Percentiles rank a stretch among this genome's conserved stretches.
Evolutionary conservation across 805 yeast species (phyloP).

Genomic region (Candida nemodendra): DNA sequence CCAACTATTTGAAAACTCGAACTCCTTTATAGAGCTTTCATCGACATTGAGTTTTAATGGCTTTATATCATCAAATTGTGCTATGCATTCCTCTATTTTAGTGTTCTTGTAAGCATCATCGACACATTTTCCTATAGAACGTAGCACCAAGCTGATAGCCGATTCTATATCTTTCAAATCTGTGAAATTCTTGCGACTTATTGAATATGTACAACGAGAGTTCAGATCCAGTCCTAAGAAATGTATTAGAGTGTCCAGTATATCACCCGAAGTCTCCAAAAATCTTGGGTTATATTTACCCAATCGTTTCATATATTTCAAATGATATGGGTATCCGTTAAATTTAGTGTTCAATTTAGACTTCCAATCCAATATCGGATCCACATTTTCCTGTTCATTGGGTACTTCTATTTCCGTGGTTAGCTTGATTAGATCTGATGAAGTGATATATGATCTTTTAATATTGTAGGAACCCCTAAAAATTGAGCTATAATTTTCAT

Average conservation of each 20-base stretch:
- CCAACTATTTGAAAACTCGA: constrained; percentile 8
- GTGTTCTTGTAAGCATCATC: constrained; percentile 13
- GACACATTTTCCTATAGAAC: constrained; percentile 14
- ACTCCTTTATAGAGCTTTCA: not conserved
- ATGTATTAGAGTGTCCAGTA: constrained; percentile 12
- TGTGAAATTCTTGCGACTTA: constrained; percentile 10
- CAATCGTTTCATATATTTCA: constrained; percentile 1
- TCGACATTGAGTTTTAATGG: constrained; percentile 5
- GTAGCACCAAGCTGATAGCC: constrained; percentile 23
- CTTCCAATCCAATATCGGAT: too few relatives aligned
- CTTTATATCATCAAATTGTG: constrained; percentile 3
- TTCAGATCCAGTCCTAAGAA: not conserved
- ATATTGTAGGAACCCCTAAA: too few relatives aligned
- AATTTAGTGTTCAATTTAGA: constrained; percentile 3
- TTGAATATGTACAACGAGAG: not conserved
- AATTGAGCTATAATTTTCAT: too few relatives aligned
- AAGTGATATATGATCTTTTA: too few relatives aligned
- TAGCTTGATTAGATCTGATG: too few relatives aligned
- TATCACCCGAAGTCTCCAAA: constrained; percentile 10
- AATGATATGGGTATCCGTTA: not conserved
- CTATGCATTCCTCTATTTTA: constrained; percentile 3
- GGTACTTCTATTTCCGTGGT: too few relatives aligned
- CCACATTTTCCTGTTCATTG: too few relatives aligned
- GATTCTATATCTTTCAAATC: constrained; percentile 26
- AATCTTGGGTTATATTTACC: not conserved